phyloP scores from a whole-genome alignment of 495 filamentous ascomycete genomes.

The Aeminium ludgeri region DNA sequence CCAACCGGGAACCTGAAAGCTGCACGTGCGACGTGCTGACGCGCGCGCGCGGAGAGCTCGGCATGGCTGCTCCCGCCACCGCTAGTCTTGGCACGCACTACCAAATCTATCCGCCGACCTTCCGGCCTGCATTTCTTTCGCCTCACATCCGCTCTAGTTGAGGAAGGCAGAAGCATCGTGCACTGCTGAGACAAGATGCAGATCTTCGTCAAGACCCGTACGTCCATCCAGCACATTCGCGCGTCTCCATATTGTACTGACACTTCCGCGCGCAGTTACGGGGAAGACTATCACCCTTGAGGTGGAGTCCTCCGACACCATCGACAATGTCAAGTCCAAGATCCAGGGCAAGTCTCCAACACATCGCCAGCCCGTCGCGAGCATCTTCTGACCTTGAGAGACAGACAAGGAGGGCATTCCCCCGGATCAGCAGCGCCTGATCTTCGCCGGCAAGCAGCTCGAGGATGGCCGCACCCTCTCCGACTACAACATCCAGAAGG shows the following conservation, averaged over 20 bases:
- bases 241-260: neutral
- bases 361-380: constrained; percentile 1
- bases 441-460: constrained; percentile 99
- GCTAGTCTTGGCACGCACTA: constrained; percentile 7
- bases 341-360: constrained; percentile 42
- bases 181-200: constrained; percentile 58
- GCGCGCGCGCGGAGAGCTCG: neutral
- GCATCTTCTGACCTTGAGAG: neutral
- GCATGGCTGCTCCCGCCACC: neutral
- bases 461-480: constrained; percentile 98
- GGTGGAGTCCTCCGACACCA: constrained; percentile 98
- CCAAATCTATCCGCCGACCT: constrained; percentile 2
- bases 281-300: constrained; percentile 99
- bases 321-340: constrained; percentile 99
- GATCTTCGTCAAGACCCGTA: constrained; percentile 98
- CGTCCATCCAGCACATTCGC: neutral
- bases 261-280: constrained; percentile 38
- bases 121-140: neutral
- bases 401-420: constrained; percentile 99
- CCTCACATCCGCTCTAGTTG: constrained; percentile 14
- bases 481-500: constrained; percentile 99
- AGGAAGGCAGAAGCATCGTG: constrained; percentile 20
- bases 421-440: constrained; percentile 98
- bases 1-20: neutral
- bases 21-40: too few species aligned